A percentile compares a stretch with the other conserved stretches of the same genome.
phyloP scores from a whole-genome alignment of 352 stramenopile species.

The Pythium chondricola region DNA sequence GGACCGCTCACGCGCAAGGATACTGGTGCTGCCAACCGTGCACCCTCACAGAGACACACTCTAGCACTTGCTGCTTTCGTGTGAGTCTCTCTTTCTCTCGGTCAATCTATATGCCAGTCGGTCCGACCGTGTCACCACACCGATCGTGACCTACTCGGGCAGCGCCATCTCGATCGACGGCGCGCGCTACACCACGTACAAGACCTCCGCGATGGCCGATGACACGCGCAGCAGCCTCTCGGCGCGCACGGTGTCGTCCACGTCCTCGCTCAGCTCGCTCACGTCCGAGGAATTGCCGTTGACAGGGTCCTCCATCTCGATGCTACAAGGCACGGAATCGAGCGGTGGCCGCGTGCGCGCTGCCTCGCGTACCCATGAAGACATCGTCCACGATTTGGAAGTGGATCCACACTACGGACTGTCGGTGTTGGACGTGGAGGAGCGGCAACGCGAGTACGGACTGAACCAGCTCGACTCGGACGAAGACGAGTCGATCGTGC shows the following conservation, averaged over 20 bases:
- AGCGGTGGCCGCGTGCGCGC: slow-evolving; percentile 1
- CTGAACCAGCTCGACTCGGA: slow-evolving; percentile 66
- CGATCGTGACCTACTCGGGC: neutral
- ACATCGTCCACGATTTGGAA: slow-evolving; percentile 53
- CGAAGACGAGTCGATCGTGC: slow-evolving; percentile 81
- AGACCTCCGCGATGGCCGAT: neutral
- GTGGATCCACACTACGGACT: slow-evolving; percentile 67
- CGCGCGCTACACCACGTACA: neutral
- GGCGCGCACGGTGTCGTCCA: slow-evolving; percentile 11
- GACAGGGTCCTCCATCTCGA: too few species aligned
- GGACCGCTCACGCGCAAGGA: too few species aligned
- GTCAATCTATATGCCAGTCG: too few species aligned
- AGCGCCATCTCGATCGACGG: neutral
- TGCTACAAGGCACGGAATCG: slow-evolving; percentile 1
- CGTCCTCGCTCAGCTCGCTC: slow-evolving; percentile 17
- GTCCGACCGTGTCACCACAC: too few species aligned
- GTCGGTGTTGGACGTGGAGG: slow-evolving; percentile 37
- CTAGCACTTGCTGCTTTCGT: too few species aligned
- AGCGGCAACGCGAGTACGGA: slow-evolving; percentile 64
- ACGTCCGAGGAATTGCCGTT: slow-evolving; percentile 8
- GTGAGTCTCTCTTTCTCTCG: too few species aligned
- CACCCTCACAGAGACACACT: too few species aligned
- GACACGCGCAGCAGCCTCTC: slow-evolving; percentile 8
- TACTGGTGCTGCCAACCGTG: too few species aligned
- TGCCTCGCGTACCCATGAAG: slow-evolving; percentile 42